Evolutionary conservation across 1,284 basidiomycete genomes (phyloP), one percentile per base, ranked within the genome.

Genomic region (Ceratobasidium sp.): DNA sequence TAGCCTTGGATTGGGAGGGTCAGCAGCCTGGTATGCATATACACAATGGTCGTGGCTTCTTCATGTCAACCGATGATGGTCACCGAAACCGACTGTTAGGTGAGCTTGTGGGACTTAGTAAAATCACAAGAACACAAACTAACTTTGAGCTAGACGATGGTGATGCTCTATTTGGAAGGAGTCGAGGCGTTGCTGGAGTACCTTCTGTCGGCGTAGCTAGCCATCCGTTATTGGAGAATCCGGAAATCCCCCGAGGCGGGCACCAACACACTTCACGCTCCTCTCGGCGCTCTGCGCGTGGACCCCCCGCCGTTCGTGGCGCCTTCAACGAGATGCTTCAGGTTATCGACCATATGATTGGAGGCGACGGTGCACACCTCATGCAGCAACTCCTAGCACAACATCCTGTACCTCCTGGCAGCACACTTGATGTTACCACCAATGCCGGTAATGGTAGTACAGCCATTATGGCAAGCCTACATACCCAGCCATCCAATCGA

Each of bases 181-280:
- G 39, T 49, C 68, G 68, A 31, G 68, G 68, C 13, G n/a, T 73
- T 28, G 10, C 67, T n/a, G 54, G 47, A 26, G 81, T 86, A 6
- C 85, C 88, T 17, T 86, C 87, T 20, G 86, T 88, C 33, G 92
- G 94, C 80, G 86, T 89, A 53, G 90, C 90, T 15, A 91, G 91
- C 0, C 96, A 98, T 82, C 96, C 96, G 2, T 86, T 98, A 11
- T 88, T 98, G 13, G 82, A 94, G 42, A 93, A 97, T 79, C 86
- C 86, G 28, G 83, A 85, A 0, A 85, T 85, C 35, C 83, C 86
- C n/a, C 81, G 85, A 37, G 82, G 85, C 73, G 89, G 89, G 63
- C 80, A 85, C 56, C 83, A 87, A 20, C 85, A 15, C 85, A 89
- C 84, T 87, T 58, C 87, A 91, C 76, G 83, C 84, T 68, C 81